phyloP scores from a whole-genome alignment of 2,329 filamentous ascomycete genomes.

The Penicillium aurantiogriseum region DNA sequence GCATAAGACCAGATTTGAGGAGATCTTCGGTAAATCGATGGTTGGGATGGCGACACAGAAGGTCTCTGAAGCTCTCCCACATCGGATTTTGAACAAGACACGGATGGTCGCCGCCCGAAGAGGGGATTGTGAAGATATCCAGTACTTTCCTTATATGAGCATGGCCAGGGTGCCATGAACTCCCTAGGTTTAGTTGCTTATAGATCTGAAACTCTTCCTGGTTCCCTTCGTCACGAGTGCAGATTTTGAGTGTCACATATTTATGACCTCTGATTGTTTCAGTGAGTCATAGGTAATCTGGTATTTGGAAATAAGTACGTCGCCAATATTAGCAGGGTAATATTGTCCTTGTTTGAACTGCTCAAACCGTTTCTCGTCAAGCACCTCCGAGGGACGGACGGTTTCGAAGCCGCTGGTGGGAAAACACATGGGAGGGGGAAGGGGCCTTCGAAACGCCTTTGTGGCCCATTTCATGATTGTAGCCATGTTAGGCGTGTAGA shows the following conservation, averaged over 20 bases:
- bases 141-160: conserved; percentile 31
- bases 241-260: conserved; percentile 28
- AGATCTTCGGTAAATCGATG: conserved; percentile 41
- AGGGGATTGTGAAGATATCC: conserved; percentile 34
- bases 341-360: no score
- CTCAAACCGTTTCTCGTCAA: no score
- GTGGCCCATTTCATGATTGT: no score
- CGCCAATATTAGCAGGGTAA: no score
- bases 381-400: no score
- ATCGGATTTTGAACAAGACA: conserved; percentile 35
- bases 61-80: conserved; percentile 43
- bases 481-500: no score
- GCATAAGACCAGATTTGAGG: conserved; percentile 38
- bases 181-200: conserved; percentile 26
- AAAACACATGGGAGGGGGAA: no score
- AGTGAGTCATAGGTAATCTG: conserved; percentile 18
- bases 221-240: conserved; percentile 13
- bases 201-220: conserved; percentile 31
- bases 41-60: conserved; percentile 39
- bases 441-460: no score
- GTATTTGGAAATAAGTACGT: conserved; percentile 13
- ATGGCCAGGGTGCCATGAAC: conserved; percentile 28
- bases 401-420: no score
- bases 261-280: conserved; percentile 20
- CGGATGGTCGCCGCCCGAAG: conserved; percentile 24